phyloP scores from a whole-genome alignment of 805 yeast genomes.

The Yarrowia deformans region DNA sequence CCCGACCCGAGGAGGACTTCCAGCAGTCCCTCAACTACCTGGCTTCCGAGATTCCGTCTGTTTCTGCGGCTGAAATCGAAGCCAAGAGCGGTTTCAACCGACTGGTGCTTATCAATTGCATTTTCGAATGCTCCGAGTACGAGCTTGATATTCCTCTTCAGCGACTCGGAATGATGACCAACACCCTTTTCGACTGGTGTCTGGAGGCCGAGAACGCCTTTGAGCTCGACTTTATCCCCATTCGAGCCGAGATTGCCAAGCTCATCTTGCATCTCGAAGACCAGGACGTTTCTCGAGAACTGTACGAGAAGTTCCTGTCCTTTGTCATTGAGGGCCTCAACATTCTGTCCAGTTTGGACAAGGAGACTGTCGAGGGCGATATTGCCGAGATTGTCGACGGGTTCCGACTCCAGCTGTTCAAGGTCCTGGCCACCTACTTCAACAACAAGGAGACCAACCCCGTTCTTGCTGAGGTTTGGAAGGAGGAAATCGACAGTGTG shows the following conservation, averaged over 20 bases:
- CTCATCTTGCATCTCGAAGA: conserved; percentile 50
- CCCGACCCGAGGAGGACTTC: conserved; percentile 21
- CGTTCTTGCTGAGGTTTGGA: conserved; percentile 22
- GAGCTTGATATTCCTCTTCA: conserved; percentile 59
- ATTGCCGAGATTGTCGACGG: conserved; percentile 38
- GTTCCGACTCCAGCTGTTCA: conserved; percentile 34
- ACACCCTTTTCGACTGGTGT: conserved; percentile 62
- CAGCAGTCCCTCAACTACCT: conserved; percentile 34
- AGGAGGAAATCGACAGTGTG: conserved; percentile 35
- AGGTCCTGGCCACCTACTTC: conserved; percentile 34
- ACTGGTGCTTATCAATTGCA: conserved; percentile 21
- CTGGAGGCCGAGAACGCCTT: conserved; percentile 64
- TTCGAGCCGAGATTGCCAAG: conserved; percentile 61
- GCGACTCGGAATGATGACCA: conserved; percentile 67
- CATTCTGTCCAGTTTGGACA: conserved; percentile 25
- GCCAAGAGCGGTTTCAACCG: conserved; percentile 28
- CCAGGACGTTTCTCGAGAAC: conserved; percentile 18
- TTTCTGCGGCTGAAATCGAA: conserved; percentile 21
- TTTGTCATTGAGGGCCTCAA: conserved; percentile 30
- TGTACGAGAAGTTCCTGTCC: conserved; percentile 28
- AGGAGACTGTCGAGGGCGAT: conserved; percentile 19
- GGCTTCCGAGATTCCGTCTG: conserved; percentile 38
- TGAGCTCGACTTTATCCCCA: conserved; percentile 59
- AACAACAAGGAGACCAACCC: conserved; percentile 39
- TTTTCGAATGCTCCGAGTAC: conserved; percentile 20